These are phyloP conservation scores for Beauveria rudraprayagi DNA, from an alignment of 2,329 filamentous ascomycete species.

Conservation along the genomic window DNA sequence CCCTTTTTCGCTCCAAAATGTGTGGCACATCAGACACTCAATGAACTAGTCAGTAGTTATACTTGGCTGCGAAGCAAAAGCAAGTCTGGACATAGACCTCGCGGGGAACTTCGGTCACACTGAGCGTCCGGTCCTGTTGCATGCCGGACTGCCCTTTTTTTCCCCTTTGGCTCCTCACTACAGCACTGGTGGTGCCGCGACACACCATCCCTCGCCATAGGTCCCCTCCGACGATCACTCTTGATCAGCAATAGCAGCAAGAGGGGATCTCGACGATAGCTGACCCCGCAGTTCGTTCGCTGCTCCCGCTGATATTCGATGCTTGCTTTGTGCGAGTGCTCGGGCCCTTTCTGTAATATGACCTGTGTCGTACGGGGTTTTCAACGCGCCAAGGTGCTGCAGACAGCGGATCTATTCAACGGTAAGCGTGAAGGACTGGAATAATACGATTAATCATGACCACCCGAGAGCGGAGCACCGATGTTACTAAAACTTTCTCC, in stretches of 20 bases:
- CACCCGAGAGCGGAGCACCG: not conserved
- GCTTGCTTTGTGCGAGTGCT: constrained; percentile 2
- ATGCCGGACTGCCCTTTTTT: constrained; percentile 15
- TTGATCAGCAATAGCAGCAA: not conserved
- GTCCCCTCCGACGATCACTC: constrained; percentile 6
- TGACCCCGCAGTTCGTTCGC: not conserved
- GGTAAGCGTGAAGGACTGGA: not conserved
- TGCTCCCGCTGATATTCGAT: not conserved
- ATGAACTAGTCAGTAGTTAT: constrained; percentile 5
- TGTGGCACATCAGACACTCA: constrained; percentile 7
- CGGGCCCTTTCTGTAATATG: not conserved
- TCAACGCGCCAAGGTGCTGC: not conserved
- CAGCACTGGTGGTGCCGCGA: not conserved
- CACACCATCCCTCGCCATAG: not conserved
- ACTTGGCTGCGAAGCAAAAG: constrained; percentile 2
- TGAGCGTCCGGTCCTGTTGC: constrained; percentile 2
- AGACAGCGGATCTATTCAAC: not conserved
- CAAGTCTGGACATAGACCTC: not conserved
- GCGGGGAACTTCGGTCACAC: constrained; percentile 1
- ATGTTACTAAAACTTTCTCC: not conserved
- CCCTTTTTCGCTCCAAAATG: not conserved
- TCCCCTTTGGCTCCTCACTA: constrained; percentile 1
- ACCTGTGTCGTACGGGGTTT: not conserved
- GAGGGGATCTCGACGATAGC: not conserved
- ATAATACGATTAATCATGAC: not conserved